Percentiles rank a stretch among this genome's conserved stretches.
These are phyloP conservation scores for Davidsoniella virescens DNA, from an alignment of 2,329 filamentous ascomycete species.

Conservation along the genomic window DNA sequence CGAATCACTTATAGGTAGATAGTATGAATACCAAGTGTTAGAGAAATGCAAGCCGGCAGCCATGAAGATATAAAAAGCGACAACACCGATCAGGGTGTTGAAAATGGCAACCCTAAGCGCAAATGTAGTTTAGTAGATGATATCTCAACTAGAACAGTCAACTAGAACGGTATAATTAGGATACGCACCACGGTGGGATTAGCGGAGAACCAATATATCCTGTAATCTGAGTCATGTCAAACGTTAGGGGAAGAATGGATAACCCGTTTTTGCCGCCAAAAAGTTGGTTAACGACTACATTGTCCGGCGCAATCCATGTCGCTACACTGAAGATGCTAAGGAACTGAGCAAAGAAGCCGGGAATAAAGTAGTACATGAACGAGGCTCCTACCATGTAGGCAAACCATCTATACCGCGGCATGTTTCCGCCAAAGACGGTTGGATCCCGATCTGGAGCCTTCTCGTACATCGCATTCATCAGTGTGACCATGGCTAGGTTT, in stretches of 20 bases:
- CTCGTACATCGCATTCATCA: slow-evolving; percentile 62
- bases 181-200: slow-evolving; percentile 46
- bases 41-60: slow-evolving; percentile 47
- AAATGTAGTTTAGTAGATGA: not conserved
- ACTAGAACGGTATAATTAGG: not conserved
- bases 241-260: slow-evolving; percentile 53
- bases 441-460: slow-evolving; percentile 32
- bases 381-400: slow-evolving; percentile 37
- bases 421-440: slow-evolving; percentile 42
- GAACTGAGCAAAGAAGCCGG: slow-evolving; percentile 52
- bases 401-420: slow-evolving; percentile 52
- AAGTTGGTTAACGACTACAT: slow-evolving; percentile 51
- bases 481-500: slow-evolving; percentile 46
- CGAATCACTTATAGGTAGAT: slow-evolving; percentile 53
- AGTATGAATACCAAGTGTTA: slow-evolving; percentile 47
- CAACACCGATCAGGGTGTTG: slow-evolving; percentile 53
- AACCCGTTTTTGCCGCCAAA: slow-evolving; percentile 55
- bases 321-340: slow-evolving; percentile 54
- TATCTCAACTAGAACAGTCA: not conserved
- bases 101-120: slow-evolving; percentile 47
- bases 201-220: slow-evolving; percentile 53
- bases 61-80: slow-evolving; percentile 47
- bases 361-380: slow-evolving; percentile 53
- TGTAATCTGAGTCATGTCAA: slow-evolving; percentile 60
- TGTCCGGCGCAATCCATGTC: slow-evolving; percentile 57